Percentiles rank a stretch among this genome's conserved stretches.
Evolutionary conservation across 1,139 yeast genomes (phyloP).

Genomic region (Zygoascus sp.): DNA sequence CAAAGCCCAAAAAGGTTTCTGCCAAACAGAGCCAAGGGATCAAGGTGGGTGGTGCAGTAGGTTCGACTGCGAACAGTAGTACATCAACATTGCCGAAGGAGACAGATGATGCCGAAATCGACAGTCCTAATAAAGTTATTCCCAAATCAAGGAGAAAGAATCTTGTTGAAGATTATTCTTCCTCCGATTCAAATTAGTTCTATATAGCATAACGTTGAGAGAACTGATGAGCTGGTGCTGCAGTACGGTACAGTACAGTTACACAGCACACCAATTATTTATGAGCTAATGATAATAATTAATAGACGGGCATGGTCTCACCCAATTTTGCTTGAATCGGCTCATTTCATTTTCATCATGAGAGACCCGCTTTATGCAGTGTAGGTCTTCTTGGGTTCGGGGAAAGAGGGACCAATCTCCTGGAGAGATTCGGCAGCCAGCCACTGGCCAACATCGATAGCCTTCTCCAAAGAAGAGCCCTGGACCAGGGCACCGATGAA

Average conservation of each 20-base stretch:
- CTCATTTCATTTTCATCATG: no score
- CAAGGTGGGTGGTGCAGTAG: no score
- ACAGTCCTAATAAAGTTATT: neutral
- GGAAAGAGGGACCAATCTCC: slow-evolving; percentile 92
- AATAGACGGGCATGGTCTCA: neutral
- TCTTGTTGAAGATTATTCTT: slow-evolving; percentile 12
- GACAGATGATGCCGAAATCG: neutral
- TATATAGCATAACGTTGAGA: slow-evolving; percentile 2
- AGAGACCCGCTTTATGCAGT: slow-evolving; percentile 14
- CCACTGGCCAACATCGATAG: slow-evolving; percentile 93
- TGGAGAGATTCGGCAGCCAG: slow-evolving; percentile 88
- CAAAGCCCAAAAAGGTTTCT: slow-evolving; percentile 1
- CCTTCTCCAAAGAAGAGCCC: slow-evolving; percentile 55
- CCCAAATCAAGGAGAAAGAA: slow-evolving; percentile 3
- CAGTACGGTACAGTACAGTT: no score
- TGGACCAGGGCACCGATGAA: slow-evolving; percentile 84
- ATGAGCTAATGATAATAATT: neutral
- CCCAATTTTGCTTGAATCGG: no score
- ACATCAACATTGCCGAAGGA: neutral
- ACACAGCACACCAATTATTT: neutral
- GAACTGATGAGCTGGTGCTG: no score
- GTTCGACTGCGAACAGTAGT: neutral
- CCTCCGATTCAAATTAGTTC: slow-evolving; percentile 9
- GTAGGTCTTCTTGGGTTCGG: slow-evolving; percentile 68
- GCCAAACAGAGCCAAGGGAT: no score